Evolutionary conservation across 2,329 filamentous ascomycete species (phyloP), one percentile per base, ranked within the genome.

Genomic region (Trichophaea hybrida): DNA sequence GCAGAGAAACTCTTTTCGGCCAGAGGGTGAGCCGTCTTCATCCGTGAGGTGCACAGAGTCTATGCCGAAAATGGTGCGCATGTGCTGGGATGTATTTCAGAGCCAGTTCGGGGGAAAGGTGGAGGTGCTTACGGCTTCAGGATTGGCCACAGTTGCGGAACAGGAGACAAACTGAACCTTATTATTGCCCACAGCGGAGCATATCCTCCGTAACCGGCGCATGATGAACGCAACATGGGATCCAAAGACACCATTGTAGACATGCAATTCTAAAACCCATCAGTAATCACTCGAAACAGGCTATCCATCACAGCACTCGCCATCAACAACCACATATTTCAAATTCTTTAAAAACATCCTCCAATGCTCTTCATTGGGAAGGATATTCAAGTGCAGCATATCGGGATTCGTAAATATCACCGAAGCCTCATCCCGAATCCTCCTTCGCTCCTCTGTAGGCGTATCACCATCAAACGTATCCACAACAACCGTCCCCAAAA

Each of bases 401-500:
- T 98, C 93, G 0, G 93, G 93, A 68, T 98, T 98, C 0, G 93
- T 98, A 69, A 98, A 96, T 55, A 98, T 91, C 63, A 97, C 88
- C 31, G 88, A 80, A 0, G 86, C 93, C 72, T 94, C 83, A 43
- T 97, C 90, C 5, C 91, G 81, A 63, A 98, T 91, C 33, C 76
- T 70, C 65, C 88, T 88, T 24, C 93, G 80, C 62, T 86, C 83
- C 4, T 74, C 72, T 82, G 94, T 90, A 0, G 86, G 83, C 0
- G 93, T 98, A 70, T 98, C 93, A 5, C 93, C 93, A 70, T 98
- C 93, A 66, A 94, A 97, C 0, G 93, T 96, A 69, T 96, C 93
- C 1, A 96, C 88, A 15, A 94, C 74, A 0, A 83, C 75, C 46
- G 86, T 77, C 69, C 89, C 82, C 24, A 97, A 73, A 0, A 82